Percentiles rank a stretch among this genome's conserved stretches.
Conservation (phyloP, 345 rosid genomes). For the Heritiera littoralis region DNA sequence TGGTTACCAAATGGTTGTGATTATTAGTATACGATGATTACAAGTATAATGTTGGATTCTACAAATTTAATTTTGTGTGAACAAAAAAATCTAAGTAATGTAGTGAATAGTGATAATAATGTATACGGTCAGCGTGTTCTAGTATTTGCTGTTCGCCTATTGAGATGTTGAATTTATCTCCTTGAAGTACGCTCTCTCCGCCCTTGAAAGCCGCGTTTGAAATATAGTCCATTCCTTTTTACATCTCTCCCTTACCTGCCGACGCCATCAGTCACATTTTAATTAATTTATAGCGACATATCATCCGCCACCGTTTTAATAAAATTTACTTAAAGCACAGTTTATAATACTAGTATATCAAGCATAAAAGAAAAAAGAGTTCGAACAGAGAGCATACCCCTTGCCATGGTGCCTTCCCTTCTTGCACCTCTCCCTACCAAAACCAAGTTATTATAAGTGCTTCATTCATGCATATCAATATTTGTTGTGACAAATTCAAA, state of each 20-base stretch:
- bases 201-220: constrained; percentile 51
- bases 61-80: neutral
- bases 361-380: too few species aligned
- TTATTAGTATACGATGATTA: constrained; percentile 8
- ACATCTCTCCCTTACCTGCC: constrained; percentile 90
- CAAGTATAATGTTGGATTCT: constrained; percentile 27
- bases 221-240: constrained; percentile 81
- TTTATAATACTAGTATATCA: too few species aligned
- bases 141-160: constrained; percentile 27
- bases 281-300: too few species aligned
- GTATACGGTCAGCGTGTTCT: constrained; percentile 28
- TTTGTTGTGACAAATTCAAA: neutral
- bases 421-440: constrained; percentile 58
- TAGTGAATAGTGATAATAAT: neutral
- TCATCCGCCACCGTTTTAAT: neutral
- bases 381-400: constrained; percentile 55
- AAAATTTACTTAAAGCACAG: neutral
- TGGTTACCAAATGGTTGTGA: neutral
- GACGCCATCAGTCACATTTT: constrained; percentile 12
- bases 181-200: constrained; percentile 64
- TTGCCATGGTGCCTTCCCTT: constrained; percentile 87
- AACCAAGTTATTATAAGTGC: constrained; percentile 5
- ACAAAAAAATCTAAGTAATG: neutral
- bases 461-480: neutral
- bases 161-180: constrained; percentile 38